Conservation (phyloP, 2,329 filamentous ascomycete species). For the Cadophora malorum region DNA sequence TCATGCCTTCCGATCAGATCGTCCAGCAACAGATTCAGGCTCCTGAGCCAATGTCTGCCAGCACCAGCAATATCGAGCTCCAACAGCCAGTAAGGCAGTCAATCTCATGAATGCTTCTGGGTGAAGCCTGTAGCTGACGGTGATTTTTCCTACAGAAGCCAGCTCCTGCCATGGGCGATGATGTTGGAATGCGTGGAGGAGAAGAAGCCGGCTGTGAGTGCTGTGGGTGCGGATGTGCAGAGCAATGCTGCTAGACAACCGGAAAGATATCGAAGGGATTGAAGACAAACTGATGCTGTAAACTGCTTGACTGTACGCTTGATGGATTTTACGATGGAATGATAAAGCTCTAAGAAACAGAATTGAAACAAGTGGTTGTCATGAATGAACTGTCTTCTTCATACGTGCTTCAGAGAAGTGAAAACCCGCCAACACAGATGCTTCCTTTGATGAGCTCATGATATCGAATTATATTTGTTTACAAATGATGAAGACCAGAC, state of each 20-base stretch:
- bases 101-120: neutral
- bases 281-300: constrained; percentile 13
- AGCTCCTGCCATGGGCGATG: constrained; percentile 33
- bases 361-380: neutral
- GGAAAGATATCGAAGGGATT: neutral
- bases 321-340: neutral
- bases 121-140: constrained; percentile 15
- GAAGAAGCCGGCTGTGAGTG: constrained; percentile 35
- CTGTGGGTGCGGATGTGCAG: constrained; percentile 35
- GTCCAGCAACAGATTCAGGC: constrained; percentile 42
- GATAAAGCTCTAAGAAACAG: no score
- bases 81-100: constrained; percentile 40
- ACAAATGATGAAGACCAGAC: constrained; percentile 3
- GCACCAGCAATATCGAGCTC: constrained; percentile 34
- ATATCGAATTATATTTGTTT: neutral
- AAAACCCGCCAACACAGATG: neutral
- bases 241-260: constrained; percentile 33
- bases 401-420: neutral
- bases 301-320: neutral
- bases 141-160: constrained; percentile 28
- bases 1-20: constrained; percentile 40
- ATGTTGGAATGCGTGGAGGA: constrained; percentile 36
- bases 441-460: neutral
- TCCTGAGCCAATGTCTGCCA: constrained; percentile 40
- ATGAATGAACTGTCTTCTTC: neutral